Evolutionary conservation across 2,329 filamentous ascomycete species (phyloP), one percentile per base, ranked within the genome.

Genomic region (Magnaporthiopsis incrustans): DNA sequence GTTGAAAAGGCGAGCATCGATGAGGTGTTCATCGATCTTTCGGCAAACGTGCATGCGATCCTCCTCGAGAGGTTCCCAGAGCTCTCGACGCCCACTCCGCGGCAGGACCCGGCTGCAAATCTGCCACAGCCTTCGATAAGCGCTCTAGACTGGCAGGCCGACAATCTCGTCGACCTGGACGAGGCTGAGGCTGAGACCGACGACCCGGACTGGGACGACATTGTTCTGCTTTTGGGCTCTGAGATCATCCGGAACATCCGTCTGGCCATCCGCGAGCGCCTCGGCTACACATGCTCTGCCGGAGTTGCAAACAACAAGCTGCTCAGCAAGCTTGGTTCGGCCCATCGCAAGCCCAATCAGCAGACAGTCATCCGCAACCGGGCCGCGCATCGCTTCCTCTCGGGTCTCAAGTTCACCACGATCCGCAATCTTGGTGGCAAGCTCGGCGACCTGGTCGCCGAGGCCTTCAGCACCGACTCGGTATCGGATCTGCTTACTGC

Each of bases 1-100:
- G 86, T 97, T 59, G 94, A 99, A 78, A 99, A 98, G 74, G 95
- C 94, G 25, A 89, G 92, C 71, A 90, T 98, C 64, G 95, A 99
- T 73, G 95, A 99, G 76, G 92, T 97, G 11, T 99, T 97, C 72
- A 79, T 98, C 66, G 95, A 99, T 75, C 77, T 99, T 61, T 96
- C 92, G 12, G 88, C 89, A 0, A 89, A 97, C 66, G 84, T 97
- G 3, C 90, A 96, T 74, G 82, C 82, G 2, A 81, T 90, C 33
- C 77, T 99, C 61, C 76, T 97, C 57, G 82, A 90, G 68, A 80
- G 90, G 62, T 97, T 92, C 74, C 87, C 91, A 0, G 89, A 95
- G 73, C 76, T 98, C 61, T 73, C 75, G 33, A 81, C 80, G 4
- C 85, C 86, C 7, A 81, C 89, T n/a, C 89, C 89, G 1, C 80